phyloP scores from a whole-genome alignment of 2,329 filamentous ascomycete species.

The Fusarium buharicum region DNA sequence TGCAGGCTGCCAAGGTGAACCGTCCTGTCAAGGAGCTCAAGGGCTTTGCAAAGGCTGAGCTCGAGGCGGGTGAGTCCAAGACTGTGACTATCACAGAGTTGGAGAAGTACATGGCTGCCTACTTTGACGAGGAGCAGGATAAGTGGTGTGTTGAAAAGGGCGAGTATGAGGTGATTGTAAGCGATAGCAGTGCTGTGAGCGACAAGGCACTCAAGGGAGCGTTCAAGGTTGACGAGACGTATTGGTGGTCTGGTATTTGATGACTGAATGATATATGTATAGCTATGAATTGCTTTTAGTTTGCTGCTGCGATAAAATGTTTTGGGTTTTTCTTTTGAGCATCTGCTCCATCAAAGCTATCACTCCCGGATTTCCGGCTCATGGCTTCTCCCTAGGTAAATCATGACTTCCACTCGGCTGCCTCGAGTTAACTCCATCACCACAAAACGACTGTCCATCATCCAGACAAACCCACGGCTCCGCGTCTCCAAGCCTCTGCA shows the following conservation, averaged over 20 bases:
- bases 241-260: slow-evolving; percentile 72
- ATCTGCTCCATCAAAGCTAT: background rate
- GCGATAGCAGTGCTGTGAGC: slow-evolving; percentile 64
- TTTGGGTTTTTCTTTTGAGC: background rate
- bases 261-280: background rate
- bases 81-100: slow-evolving; percentile 65
- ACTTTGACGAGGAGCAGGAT: slow-evolving; percentile 74
- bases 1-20: slow-evolving; percentile 64
- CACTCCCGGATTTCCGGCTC: background rate
- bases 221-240: slow-evolving; percentile 69
- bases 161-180: slow-evolving; percentile 70
- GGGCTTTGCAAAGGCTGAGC: slow-evolving; percentile 71
- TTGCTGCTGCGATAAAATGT: background rate
- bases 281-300: background rate
- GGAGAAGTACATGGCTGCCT: slow-evolving; percentile 73
- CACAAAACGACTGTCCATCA: background rate
- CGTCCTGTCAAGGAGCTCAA: slow-evolving; percentile 71
- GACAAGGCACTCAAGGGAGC: slow-evolving; percentile 60
- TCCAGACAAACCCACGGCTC: slow-evolving; percentile 28
- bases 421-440: background rate
- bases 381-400: background rate
- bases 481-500: slow-evolving; percentile 36
- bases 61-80: slow-evolving; percentile 69
- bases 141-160: slow-evolving; percentile 75
- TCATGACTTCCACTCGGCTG: background rate